A percentile compares a stretch with the other conserved stretches of the same genome.
These are phyloP conservation scores for Fusarium tanahbumbuense DNA, from an alignment of 2,329 filamentous ascomycete genomes.

Conservation along the genomic window DNA sequence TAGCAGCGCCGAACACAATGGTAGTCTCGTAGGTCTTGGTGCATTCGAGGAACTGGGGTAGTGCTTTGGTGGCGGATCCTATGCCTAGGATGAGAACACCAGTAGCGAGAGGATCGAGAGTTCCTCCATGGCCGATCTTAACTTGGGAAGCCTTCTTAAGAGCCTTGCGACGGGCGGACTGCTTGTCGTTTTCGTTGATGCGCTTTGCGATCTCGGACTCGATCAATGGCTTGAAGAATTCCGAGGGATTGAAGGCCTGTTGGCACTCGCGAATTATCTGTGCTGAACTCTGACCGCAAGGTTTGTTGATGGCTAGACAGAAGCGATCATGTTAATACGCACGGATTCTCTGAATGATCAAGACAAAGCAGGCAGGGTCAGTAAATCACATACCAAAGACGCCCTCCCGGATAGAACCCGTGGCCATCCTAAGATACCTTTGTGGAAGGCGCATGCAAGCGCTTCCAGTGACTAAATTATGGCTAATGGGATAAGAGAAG, in stretches of 20 bases:
- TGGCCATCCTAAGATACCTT: conserved; percentile 62
- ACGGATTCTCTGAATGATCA: not conserved
- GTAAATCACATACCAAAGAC: conserved; percentile 63
- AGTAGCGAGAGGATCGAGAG: conserved; percentile 92
- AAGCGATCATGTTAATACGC: conserved; percentile 23
- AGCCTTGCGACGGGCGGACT: conserved; percentile 68
- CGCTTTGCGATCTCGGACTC: conserved; percentile 69
- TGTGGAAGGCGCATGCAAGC: conserved; percentile 49
- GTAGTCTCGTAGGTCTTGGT: conserved; percentile 94
- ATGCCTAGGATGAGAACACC: conserved; percentile 91
- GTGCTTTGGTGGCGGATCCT: conserved; percentile 85
- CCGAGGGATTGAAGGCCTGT: conserved; percentile 82
- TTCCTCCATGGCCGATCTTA: conserved; percentile 97
- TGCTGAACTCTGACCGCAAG: conserved; percentile 85
- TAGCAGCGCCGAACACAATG: conserved; percentile 89
- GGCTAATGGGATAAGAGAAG: conserved; percentile 12
- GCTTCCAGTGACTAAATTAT: conserved; percentile 16
- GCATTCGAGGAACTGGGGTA: conserved; percentile 83
- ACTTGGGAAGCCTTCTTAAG: conserved; percentile 74
- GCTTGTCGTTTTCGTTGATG: conserved; percentile 66
- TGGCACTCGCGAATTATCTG: conserved; percentile 92
- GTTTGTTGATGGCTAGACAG: conserved; percentile 89
- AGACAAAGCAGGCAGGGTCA: conserved; percentile 5
- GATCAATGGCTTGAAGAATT: conserved; percentile 82
- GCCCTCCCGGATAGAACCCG: conserved; percentile 65